Evolutionary conservation across 345 rosid genomes (phyloP).

Genomic region (Kandelia obovata): DNA sequence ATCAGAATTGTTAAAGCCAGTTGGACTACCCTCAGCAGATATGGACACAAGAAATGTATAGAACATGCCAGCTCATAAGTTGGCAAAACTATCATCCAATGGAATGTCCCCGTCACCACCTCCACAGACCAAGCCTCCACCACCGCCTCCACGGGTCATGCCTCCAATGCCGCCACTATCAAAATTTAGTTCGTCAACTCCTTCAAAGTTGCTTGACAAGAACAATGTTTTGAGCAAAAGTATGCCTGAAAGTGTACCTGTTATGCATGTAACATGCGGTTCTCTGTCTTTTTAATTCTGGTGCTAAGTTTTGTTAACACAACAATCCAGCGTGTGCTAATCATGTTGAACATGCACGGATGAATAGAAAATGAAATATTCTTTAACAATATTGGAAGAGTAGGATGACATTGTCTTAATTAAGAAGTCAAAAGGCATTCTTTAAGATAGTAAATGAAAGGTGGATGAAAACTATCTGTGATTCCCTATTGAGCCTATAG

Average conservation of each 20-base stretch:
- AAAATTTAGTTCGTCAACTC: conserved; percentile 49
- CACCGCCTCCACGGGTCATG: conserved; percentile 32
- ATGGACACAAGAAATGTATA: conserved; percentile 30
- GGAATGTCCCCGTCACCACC: conserved; percentile 32
- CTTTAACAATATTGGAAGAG: too few relatives aligned
- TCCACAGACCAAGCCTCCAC: conserved; percentile 47
- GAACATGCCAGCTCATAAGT: conserved; percentile 47
- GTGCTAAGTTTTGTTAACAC: conserved; percentile 5
- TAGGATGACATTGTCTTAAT: too few relatives aligned
- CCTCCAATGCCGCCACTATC: conserved; percentile 52
- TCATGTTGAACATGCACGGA: too few relatives aligned
- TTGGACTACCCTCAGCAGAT: conserved; percentile 26
- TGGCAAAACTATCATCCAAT: conserved; percentile 28
- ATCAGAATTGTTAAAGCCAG: conserved; percentile 27
- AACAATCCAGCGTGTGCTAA: too few relatives aligned
- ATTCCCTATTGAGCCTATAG: neutral
- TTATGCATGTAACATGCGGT: conserved; percentile 31
- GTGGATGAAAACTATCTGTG: neutral
- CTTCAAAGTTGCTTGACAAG: conserved; percentile 30
- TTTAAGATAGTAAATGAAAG: too few relatives aligned
- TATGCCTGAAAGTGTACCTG: conserved; percentile 46
- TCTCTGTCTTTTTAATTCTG: neutral
- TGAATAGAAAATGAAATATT: too few relatives aligned
- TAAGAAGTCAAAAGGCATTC: too few relatives aligned
- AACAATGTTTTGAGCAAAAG: conserved; percentile 19